Conservation (phyloP, 129 eudicot species). For the Escallonia herrerae region DNA sequence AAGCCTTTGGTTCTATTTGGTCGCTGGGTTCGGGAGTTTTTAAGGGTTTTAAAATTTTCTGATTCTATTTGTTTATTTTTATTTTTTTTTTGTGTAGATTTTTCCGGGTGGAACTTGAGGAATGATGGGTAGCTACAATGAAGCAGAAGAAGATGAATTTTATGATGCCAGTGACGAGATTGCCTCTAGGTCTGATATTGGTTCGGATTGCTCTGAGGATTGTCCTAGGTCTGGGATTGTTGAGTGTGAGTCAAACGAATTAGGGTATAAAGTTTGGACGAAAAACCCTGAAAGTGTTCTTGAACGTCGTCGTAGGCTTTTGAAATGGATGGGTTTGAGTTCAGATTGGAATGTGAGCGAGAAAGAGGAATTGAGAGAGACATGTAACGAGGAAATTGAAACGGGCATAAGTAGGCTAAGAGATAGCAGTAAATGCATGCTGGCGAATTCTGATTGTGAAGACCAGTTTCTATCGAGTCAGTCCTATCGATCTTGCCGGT, state of each 20-base stretch:
- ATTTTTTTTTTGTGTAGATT: slow-evolving; percentile 22
- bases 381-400: slow-evolving; percentile 11
- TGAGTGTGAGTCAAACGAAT: slow-evolving; percentile 12
- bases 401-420: slow-evolving; percentile 5
- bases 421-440: slow-evolving; percentile 14
- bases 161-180: slow-evolving; percentile 57
- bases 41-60: background rate
- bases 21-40: slow-evolving; percentile 3
- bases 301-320: slow-evolving; percentile 49
- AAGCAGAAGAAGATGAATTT: slow-evolving; percentile 47
- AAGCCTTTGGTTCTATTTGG: slow-evolving; percentile 7
- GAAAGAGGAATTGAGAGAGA: slow-evolving; percentile 25
- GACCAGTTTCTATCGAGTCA: slow-evolving; percentile 29
- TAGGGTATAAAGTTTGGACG: slow-evolving; percentile 53
- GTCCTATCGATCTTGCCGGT: slow-evolving; percentile 25
- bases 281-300: slow-evolving; percentile 39
- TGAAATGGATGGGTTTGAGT: slow-evolving; percentile 53
- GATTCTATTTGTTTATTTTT: slow-evolving; percentile 3
- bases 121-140: slow-evolving; percentile 36
- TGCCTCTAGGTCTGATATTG: slow-evolving; percentile 37
- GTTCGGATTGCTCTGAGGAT: slow-evolving; percentile 36
- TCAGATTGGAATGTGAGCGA: slow-evolving; percentile 32
- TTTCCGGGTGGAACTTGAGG: slow-evolving; percentile 22
- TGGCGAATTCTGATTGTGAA: slow-evolving; percentile 15
- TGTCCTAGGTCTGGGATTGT: slow-evolving; percentile 33